phyloP scores from a whole-genome alignment of 306 rosid species.

The Castanea mollissima region DNA sequence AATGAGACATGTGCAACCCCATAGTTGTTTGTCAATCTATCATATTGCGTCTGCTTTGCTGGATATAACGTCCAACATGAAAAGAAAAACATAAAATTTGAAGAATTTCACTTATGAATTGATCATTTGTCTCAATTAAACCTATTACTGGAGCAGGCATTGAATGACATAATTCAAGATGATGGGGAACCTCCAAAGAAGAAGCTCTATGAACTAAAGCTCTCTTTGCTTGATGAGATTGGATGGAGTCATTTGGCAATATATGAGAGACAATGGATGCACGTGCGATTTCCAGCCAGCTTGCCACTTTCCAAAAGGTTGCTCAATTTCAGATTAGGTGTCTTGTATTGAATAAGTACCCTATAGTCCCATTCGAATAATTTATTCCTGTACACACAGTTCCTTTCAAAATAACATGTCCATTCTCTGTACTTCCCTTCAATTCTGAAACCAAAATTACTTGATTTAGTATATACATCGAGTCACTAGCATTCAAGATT shows the following conservation, averaged over 20 bases:
- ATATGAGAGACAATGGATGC: constrained; percentile 85
- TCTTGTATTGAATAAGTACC: neutral
- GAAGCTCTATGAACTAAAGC: constrained; percentile 73
- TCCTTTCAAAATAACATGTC: neutral
- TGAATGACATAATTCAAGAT: constrained; percentile 72
- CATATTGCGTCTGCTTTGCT: neutral
- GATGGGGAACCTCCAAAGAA: constrained; percentile 69
- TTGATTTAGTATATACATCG: too few species aligned
- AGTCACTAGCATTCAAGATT: too few species aligned
- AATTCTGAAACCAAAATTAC: too few species aligned
- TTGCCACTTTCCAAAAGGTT: constrained; percentile 58
- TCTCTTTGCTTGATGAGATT: constrained; percentile 73
- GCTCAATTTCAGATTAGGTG: neutral
- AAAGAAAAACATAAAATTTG: neutral
- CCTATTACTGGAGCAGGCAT: constrained; percentile 39
- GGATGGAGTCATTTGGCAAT: constrained; percentile 76
- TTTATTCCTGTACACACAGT: neutral
- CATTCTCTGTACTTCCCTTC: neutral
- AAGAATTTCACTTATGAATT: neutral
- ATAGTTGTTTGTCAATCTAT: neutral
- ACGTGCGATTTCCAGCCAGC: constrained; percentile 77
- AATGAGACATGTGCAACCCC: neutral
- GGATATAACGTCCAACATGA: neutral
- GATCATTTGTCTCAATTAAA: neutral
- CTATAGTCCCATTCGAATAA: constrained; percentile 32